Base-by-base conservation (phyloP, 2,329 filamentous ascomycete genomes). In the Chaetomiaceae sp. region DNA sequence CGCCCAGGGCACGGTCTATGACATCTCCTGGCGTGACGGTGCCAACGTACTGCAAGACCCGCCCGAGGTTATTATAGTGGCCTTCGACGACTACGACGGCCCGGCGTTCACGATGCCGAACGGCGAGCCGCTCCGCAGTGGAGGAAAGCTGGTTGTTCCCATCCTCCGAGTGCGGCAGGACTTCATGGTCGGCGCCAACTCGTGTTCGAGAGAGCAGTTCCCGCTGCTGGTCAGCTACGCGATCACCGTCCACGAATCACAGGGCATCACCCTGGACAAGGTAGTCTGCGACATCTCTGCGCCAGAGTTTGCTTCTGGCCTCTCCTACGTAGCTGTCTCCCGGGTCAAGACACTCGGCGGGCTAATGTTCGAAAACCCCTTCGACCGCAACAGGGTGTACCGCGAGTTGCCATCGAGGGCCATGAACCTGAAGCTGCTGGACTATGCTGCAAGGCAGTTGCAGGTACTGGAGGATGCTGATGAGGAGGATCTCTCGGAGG, bases 11-110 rank as follows among this genome's bases (percentile, higher is more conserved):
- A 34, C 38, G 3, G 47, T 43, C n/a, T 15, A 50, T 38, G 38
- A 43, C 38, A 50, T 43, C 5, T 50, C 37, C 4, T 50, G 19
- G 47, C 15, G 5, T 11, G 27, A 43, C 5, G 19, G 47, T 8
- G 38, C 27, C 1, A 23, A 50, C 20, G 47, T 50, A 20, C 37
- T 34, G 23, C 23, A 14, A 14, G 38, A 43, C 25, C 38, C 47
- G 38, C 47, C 47, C 37, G 34, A 51, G 40, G 49, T 51, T n/a
- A 25, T 51, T 17, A 51, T 51, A 39, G 48, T 51, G 22, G 40
- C 40, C 39, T 51, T 51, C 23, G 49, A 46, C 25, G 22, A 36
- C 49, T 51, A 46, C 33, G 33, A 5, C 40, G 34, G 49, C 15
- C 49, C 49, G 34, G 33, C 42, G 34, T 52, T 52, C 20, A 25